Evolutionary conservation across 441 rosid genomes (phyloP), one percentile per base, ranked within the genome.

Genomic region (Pelargonium exstipulatum): DNA sequence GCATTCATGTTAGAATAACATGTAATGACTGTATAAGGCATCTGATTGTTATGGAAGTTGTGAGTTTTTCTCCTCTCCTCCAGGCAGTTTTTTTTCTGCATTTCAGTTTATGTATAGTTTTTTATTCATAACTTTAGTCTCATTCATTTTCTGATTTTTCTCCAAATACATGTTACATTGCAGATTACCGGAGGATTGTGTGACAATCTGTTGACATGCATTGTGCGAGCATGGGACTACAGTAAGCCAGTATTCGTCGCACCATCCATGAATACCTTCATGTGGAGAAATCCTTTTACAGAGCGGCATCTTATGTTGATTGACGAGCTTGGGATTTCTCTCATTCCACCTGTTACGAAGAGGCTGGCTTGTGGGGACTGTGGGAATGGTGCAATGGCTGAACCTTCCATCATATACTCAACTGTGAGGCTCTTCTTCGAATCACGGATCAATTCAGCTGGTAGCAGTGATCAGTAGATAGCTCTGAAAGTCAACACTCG

Each of bases 341-440:
- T 92, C 8, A 88, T 95, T 77, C 96, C 96, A 13, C 95, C 98
- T 0, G 86, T 90, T 66, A 72, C 88, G 24, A 90, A 90, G 82
- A 86, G 82, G 81, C 83, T 91, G 65, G 97, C 92, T 20, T 89
- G 97, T 65, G 98, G 96, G 10, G 99, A 95, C 69, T 88, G 85
- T 40, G 97, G 97, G 20, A 90, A 85, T 37, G 97, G 99, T 29
- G 97, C 95, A 43, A 92, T 95, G 98, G 97, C 96, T 3, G 96
- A 95, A 83, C 93, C 96, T 62, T 87, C 90, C 62, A 74, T 86
- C 13, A 95, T 92, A 69, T 82, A 87, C 82, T 85, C 91, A 5
- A 90, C 93, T 9, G 88, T 90, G 9, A 86, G 96, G 62, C 82
- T 90, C 24, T 88, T 85, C 74, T 79, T 80, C 64, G 93, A 90